Evolutionary conservation across 1,139 yeast genomes (phyloP), one percentile per base, ranked within the genome.

Genomic region (Trichomonascaceae sp.): DNA sequence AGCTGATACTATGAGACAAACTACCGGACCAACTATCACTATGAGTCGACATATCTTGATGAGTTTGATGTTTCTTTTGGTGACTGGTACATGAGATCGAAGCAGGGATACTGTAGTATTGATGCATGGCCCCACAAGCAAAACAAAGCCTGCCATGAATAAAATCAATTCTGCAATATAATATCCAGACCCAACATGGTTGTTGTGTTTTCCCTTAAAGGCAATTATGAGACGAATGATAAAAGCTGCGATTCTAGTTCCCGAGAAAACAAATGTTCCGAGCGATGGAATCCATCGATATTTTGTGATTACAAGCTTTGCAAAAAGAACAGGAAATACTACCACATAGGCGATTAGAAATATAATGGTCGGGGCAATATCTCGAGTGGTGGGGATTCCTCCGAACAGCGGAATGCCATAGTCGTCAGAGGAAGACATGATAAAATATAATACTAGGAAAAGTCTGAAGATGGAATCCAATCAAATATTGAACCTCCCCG

Each of bases 81-180:
- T 43, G 24, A 19, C 27, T 4, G 24, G 13, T 7, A 43, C 22
- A 27, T 48, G 45, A 19, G 45, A 15, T 39, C 45, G 38, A n/a
- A 48, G 18, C 45, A 48, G 18, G 15, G 51, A 19, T 2, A 17
- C 17, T 9, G 43, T 15, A n/a, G 41, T 39, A 10, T 24, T 38
- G 20, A 45, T 15, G 18, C 24, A 19, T 5, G 49, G 49, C 20
- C 39, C 53, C 30, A 50, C 32, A 12, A 50, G n/a, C 12, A 47
- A 19, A 27, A 38, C 45, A 24, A 50, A 45, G n/a, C 49, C 53
- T n/a, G 53, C 53, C 49, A 45, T 36, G 39, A 50, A 15, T 41
- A 50, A 20, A 19, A 50, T 45, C 15, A 45, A 30, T 36, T 50
- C 53, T 8, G 53, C 53, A 32, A 36, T 45, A 36, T 30, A 45